Percentiles rank a stretch among this genome's conserved stretches.
Evolutionary conservation across 148 eudicot species (phyloP).

Genomic region (Rhododendron griersonianum): DNA sequence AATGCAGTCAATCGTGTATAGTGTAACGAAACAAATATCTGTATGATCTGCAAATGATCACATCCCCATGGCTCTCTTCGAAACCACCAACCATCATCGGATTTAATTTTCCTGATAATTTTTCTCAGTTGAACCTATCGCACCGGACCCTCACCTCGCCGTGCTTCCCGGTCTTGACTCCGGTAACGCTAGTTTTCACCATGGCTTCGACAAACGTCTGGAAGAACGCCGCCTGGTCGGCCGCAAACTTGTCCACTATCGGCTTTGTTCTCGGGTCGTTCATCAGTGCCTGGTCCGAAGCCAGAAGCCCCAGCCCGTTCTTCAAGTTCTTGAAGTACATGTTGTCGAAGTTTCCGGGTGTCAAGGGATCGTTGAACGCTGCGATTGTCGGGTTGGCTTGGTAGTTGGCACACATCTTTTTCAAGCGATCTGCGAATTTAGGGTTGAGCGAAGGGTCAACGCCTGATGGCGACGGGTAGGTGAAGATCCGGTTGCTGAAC

Average conservation of each 20-base stretch:
- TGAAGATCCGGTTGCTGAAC: background rate
- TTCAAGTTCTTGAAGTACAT: slow-evolving; percentile 20
- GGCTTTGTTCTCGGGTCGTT: slow-evolving; percentile 22
- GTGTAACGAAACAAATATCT: background rate
- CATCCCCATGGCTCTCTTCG: too few relatives aligned
- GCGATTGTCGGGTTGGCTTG: background rate
- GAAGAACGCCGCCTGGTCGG: slow-evolving; percentile 13
- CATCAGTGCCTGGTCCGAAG: slow-evolving; percentile 16
- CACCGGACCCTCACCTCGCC: slow-evolving; percentile 23
- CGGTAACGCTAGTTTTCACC: slow-evolving; percentile 18
- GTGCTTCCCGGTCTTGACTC: slow-evolving; percentile 17
- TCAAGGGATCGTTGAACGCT: background rate
- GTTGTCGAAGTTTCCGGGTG: slow-evolving; percentile 6
- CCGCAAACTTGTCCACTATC: slow-evolving; percentile 10
- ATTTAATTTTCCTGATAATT: background rate
- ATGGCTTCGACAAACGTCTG: slow-evolving; percentile 12
- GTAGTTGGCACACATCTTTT: background rate
- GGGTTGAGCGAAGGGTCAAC: background rate
- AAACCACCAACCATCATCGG: background rate
- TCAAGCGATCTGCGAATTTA: background rate
- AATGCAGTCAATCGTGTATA: background rate
- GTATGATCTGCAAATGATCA: too few relatives aligned
- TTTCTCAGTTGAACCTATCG: slow-evolving; percentile 11
- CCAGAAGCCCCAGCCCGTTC: slow-evolving; percentile 20
- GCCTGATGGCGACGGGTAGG: background rate